phyloP scores from a whole-genome alignment of 2,329 filamentous ascomycete genomes.

The Raffaelea arxii region DNA sequence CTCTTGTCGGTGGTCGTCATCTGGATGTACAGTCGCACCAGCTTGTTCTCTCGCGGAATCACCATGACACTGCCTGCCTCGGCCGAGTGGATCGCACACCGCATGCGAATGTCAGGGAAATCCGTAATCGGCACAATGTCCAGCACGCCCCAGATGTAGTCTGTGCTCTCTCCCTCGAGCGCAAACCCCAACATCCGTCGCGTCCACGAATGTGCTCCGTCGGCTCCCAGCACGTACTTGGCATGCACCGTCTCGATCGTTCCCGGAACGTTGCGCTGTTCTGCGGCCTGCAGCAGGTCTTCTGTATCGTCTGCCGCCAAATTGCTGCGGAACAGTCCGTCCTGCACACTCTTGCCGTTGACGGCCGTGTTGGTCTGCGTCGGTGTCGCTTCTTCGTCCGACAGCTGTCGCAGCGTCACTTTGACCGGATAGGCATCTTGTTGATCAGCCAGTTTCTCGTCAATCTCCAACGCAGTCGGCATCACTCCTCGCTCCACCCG shows the following conservation, averaged over 20 bases:
- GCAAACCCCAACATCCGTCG: constrained; percentile 12
- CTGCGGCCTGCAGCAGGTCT: constrained; percentile 28
- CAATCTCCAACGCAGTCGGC: constrained; percentile 44
- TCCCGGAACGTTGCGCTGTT: constrained; percentile 14
- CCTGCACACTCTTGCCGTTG: constrained; percentile 27
- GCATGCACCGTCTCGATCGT: constrained; percentile 7
- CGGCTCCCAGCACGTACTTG: constrained; percentile 11
- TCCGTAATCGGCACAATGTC: constrained; percentile 20
- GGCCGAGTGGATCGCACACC: constrained; percentile 19
- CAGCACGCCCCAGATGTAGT: constrained; percentile 20
- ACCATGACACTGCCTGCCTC: constrained; percentile 19
- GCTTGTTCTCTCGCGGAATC: constrained; percentile 28
- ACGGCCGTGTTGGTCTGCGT: constrained; percentile 18
- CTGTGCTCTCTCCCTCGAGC: constrained; percentile 18
- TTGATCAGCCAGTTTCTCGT: constrained; percentile 38
- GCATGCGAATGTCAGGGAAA: constrained; percentile 20
- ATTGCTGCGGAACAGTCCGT: constrained; percentile 53
- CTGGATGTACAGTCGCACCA: constrained; percentile 36
- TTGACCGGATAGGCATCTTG: constrained; percentile 49
- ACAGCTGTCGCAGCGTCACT: constrained; percentile 46
- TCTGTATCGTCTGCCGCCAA: constrained; percentile 47
- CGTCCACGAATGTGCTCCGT: constrained; percentile 11
- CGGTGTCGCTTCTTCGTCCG: constrained; percentile 47
- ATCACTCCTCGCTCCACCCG: constrained; percentile 50
- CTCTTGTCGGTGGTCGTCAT: constrained; percentile 2